Conservation (phyloP, 1,284 basidiomycete genomes). For the Rhodotorula sp. region DNA sequence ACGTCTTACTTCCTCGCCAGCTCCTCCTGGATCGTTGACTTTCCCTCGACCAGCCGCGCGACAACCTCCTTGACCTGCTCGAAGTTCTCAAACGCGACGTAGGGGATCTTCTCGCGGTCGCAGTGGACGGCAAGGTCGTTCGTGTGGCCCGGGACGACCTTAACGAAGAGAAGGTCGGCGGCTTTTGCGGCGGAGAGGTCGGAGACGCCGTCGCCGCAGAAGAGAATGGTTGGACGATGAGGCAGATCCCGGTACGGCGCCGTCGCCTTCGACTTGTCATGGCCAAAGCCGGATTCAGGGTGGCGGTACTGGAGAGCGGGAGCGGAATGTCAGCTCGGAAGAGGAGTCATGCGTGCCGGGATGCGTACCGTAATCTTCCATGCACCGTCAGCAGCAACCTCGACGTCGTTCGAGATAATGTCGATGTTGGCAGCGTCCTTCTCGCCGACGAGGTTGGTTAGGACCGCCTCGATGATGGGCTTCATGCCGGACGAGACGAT, state of each 20-base stretch:
- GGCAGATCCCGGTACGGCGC: slow-evolving; percentile 73
- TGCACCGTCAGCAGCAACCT: slow-evolving; percentile 60
- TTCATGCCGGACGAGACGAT: slow-evolving; percentile 91
- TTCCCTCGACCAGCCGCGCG: slow-evolving; percentile 62
- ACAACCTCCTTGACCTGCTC: slow-evolving; percentile 53
- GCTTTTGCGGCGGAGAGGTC: slow-evolving; percentile 86
- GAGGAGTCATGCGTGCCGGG: too few species aligned
- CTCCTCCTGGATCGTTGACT: slow-evolving; percentile 51
- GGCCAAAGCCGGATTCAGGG: slow-evolving; percentile 65
- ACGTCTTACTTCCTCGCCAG: slow-evolving; percentile 38
- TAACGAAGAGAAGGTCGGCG: slow-evolving; percentile 87
- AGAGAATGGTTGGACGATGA: slow-evolving; percentile 76
- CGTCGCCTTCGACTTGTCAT: slow-evolving; percentile 90
- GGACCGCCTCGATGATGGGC: slow-evolving; percentile 73
- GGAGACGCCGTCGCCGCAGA: slow-evolving; percentile 90
- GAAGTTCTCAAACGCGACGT: slow-evolving; percentile 51
- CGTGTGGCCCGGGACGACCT: slow-evolving; percentile 64
- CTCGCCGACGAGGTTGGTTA: slow-evolving; percentile 30
- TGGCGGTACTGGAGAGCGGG: slow-evolving; percentile 2
- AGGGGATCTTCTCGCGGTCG: slow-evolving; percentile 50
- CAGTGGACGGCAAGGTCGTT: slow-evolving; percentile 84
- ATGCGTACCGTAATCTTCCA: slow-evolving; percentile 67
- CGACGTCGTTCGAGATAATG: slow-evolving; percentile 85
- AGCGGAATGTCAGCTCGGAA: background rate
- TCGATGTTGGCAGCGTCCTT: slow-evolving; percentile 71